Evolutionary conservation across 2,329 filamentous ascomycete genomes (phyloP).

Genomic region (Stemphylium vesicarium): DNA sequence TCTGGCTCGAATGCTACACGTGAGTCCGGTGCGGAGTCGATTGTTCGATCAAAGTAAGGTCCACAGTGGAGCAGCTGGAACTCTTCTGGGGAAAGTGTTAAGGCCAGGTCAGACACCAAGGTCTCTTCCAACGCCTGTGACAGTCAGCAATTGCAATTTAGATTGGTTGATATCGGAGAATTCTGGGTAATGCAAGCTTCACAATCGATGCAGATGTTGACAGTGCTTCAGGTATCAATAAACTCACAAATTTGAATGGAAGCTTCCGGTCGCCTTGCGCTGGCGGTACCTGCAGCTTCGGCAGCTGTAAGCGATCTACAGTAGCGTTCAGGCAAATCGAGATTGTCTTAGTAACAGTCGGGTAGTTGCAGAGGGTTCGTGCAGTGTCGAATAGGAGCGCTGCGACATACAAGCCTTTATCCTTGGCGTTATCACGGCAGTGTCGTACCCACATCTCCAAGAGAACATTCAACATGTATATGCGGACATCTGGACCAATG

Average conservation of each 20-base stretch:
- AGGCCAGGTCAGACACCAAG: conserved; percentile 36
- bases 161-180: background rate
- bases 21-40: conserved; percentile 70
- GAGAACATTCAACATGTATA: conserved; percentile 59
- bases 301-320: conserved; percentile 49
- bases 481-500: conserved; percentile 54
- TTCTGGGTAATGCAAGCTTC: background rate
- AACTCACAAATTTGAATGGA: conserved; percentile 50
- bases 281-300: conserved; percentile 41
- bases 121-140: conserved; percentile 23
- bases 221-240: background rate
- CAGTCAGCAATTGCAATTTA: background rate
- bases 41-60: conserved; percentile 76
- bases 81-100: conserved; percentile 55
- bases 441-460: conserved; percentile 56
- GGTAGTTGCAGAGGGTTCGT: conserved; percentile 35
- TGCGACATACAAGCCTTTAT: conserved; percentile 39
- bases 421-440: conserved; percentile 38
- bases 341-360: conserved; percentile 40
- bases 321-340: conserved; percentile 42
- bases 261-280: conserved; percentile 49
- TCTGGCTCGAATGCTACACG: conserved; percentile 77
- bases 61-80: conserved; percentile 74
- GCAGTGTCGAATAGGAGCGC: conserved; percentile 44
- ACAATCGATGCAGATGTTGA: background rate